Conservation (phyloP, 2,329 filamentous ascomycete genomes). For the Calcarisporium arbuscula region DNA sequence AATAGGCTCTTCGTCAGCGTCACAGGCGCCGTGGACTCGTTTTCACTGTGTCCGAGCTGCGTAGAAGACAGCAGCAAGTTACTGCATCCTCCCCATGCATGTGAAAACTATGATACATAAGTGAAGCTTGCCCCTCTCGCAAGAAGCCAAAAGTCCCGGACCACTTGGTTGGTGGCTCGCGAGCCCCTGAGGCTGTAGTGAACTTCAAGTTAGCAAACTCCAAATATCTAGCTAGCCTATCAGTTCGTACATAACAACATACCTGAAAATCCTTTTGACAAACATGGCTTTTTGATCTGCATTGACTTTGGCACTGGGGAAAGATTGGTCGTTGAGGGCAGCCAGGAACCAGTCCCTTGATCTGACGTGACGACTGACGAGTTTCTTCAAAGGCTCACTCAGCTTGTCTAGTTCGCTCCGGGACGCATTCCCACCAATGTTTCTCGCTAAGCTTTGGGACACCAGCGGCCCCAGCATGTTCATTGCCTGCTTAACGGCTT, state of each 20-base stretch:
- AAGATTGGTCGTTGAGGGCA: constrained; percentile 48
- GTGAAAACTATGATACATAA: constrained; percentile 55
- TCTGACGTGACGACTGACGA: constrained; percentile 49
- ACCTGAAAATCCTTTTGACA: constrained; percentile 60
- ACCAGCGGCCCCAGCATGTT: constrained; percentile 55
- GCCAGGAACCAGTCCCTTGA: constrained; percentile 58
- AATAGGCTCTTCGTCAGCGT: too few species aligned
- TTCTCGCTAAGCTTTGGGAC: constrained; percentile 53
- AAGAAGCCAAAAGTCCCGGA: constrained; percentile 67
- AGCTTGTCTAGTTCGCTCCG: constrained; percentile 68
- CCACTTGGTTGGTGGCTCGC: constrained; percentile 57
- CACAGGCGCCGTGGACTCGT: too few species aligned
- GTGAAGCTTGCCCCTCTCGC: constrained; percentile 57
- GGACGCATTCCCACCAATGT: constrained; percentile 61
- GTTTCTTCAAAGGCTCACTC: constrained; percentile 63
- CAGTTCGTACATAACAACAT: too few species aligned
- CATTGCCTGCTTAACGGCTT: constrained; percentile 43
- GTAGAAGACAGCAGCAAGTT: too few species aligned
- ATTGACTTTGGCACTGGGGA: constrained; percentile 54
- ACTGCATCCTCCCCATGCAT: too few species aligned
- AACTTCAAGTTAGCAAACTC: too few species aligned
- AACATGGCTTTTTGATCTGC: constrained; percentile 56
- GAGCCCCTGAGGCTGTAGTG: constrained; percentile 56
- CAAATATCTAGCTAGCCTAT: too few species aligned
- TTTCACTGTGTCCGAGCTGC: neutral